Evolutionary conservation across 306 rosid genomes (phyloP).

Genomic region (Chamaecrista fasciculata): DNA sequence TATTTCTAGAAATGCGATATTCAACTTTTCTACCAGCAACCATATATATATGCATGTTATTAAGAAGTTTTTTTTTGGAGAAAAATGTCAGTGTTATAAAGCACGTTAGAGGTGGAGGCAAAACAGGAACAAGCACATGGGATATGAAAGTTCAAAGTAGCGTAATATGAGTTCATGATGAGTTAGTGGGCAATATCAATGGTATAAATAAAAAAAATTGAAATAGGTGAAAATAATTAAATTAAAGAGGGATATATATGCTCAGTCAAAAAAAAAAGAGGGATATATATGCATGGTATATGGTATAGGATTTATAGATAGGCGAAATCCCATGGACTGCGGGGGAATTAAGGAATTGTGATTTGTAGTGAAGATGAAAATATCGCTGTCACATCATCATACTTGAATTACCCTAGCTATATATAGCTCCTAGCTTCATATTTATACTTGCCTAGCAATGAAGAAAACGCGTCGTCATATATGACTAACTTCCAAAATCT

Average conservation of each 20-base stretch:
- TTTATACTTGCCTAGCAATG: constrained; percentile 8
- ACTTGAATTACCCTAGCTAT: constrained; percentile 29
- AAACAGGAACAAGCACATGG: constrained; percentile 41
- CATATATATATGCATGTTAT: too few relatives aligned
- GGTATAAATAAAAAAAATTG: not conserved
- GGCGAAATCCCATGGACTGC: constrained; percentile 1
- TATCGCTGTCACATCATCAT: constrained; percentile 33
- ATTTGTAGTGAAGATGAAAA: not conserved
- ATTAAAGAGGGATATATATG: too few relatives aligned
- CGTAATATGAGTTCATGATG: not conserved
- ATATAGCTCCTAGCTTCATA: too few relatives aligned
- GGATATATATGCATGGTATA: too few relatives aligned
- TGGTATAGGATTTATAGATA: not conserved
- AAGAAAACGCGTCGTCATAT: constrained; percentile 41
- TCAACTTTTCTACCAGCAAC: too few relatives aligned
- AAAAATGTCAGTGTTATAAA: too few relatives aligned
- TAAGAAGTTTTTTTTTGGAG: too few relatives aligned
- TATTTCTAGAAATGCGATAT: too few relatives aligned
- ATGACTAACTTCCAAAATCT: not conserved
- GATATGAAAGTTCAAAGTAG: constrained; percentile 35
- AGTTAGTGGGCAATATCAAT: not conserved
- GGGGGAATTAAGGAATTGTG: too few relatives aligned
- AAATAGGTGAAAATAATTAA: too few relatives aligned
- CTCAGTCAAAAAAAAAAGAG: too few relatives aligned
- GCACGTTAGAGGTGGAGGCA: constrained; percentile 25